Evolutionary conservation across 495 filamentous ascomycete species (phyloP).

Genomic region (Tuber magnatum): DNA sequence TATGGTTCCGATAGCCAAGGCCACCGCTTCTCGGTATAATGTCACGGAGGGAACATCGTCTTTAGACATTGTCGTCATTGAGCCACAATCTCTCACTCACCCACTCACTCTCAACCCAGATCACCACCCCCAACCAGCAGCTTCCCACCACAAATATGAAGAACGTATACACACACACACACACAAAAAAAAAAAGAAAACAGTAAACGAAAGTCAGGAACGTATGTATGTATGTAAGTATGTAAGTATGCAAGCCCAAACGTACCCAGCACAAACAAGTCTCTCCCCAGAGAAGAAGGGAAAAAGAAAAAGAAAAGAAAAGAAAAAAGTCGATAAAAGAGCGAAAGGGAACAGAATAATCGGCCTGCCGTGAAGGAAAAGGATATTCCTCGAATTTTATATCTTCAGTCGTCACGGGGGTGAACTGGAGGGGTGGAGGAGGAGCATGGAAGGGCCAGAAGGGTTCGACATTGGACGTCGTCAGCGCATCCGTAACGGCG

Average conservation of each 20-base stretch:
- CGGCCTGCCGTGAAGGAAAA: constrained; percentile 26
- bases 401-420: background rate
- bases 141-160: constrained; percentile 1
- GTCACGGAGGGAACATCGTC: constrained; percentile 17
- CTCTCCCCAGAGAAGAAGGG: too few species aligned
- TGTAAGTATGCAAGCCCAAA: background rate
- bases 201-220: background rate
- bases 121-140: background rate
- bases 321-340: background rate
- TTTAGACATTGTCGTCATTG: constrained; percentile 9
- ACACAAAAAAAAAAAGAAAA: constrained; percentile 13
- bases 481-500: background rate
- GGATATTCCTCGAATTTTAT: background rate
- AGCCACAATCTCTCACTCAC: background rate
- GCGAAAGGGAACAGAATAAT: background rate
- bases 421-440: background rate
- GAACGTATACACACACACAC: background rate
- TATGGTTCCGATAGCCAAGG: constrained; percentile 22
- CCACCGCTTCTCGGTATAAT: constrained; percentile 25
- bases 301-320: too few species aligned
- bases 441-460: background rate
- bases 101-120: background rate
- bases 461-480: background rate
- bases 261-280: background rate
- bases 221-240: constrained; percentile 17